These are phyloP conservation scores for Neonectria magnoliae DNA, from an alignment of 2,329 filamentous ascomycete genomes.

Conservation along the genomic window DNA sequence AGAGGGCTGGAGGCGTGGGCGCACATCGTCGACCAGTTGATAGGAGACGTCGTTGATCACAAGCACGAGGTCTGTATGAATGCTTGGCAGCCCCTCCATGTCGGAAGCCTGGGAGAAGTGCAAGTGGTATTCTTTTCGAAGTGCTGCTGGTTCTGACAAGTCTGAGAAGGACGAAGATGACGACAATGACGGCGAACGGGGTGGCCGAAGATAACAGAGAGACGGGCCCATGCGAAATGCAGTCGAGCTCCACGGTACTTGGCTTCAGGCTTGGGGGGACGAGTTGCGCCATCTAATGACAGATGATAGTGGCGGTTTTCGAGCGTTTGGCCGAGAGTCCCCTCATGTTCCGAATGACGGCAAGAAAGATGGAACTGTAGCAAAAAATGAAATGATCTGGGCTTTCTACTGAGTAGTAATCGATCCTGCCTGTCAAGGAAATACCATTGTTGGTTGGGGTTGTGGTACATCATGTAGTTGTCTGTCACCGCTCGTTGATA, in stretches of 20 bases:
- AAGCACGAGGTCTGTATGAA: neutral
- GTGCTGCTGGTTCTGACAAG: neutral
- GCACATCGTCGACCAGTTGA: neutral
- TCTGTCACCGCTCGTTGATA: too few relatives aligned
- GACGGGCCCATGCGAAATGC: neutral
- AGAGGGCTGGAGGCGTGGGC: neutral
- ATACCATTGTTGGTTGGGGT: too few relatives aligned
- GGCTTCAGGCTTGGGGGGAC: too few relatives aligned
- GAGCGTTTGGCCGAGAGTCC: too few relatives aligned
- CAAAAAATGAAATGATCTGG: too few relatives aligned
- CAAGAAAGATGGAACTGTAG: too few relatives aligned
- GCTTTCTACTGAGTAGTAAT: too few relatives aligned
- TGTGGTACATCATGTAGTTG: too few relatives aligned
- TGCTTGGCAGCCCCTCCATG: neutral
- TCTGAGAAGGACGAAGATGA: neutral
- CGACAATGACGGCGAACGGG: neutral
- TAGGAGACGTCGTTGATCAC: neutral
- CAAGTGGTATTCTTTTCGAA: neutral
- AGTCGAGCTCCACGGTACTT: neutral
- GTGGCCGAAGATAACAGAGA: neutral
- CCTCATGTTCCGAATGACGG: too few relatives aligned
- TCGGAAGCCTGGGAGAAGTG: neutral
- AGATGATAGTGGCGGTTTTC: too few relatives aligned
- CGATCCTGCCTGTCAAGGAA: too few relatives aligned
- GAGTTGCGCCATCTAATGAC: too few relatives aligned